phyloP scores from a whole-genome alignment of 1,139 yeast species.

The Tardiomyces blankii region DNA sequence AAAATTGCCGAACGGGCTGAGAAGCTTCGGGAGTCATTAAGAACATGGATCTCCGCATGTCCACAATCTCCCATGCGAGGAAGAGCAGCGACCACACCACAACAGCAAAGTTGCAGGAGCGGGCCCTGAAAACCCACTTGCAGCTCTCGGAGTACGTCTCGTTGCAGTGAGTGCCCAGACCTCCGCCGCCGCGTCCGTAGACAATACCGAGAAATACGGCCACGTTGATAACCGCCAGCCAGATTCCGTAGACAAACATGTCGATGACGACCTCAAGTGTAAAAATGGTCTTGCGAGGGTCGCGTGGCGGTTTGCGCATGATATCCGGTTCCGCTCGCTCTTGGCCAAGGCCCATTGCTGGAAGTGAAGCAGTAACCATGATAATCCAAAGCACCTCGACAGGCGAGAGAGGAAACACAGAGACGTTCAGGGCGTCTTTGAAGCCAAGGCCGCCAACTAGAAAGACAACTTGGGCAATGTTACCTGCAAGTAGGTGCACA shows the following conservation, averaged over 20 bases:
- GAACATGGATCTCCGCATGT: conserved; percentile 63
- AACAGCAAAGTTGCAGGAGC: conserved; percentile 72
- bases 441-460: conserved; percentile 65
- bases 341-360: conserved; percentile 80
- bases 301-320: conserved; percentile 54
- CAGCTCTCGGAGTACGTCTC: conserved; percentile 37
- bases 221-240: conserved; percentile 68
- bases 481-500: conserved; percentile 66
- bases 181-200: conserved; percentile 51
- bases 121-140: conserved; percentile 58
- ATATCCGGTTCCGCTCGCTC: conserved; percentile 58
- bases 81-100: conserved; percentile 88
- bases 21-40: conserved; percentile 61
- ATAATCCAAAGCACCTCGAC: conserved; percentile 75
- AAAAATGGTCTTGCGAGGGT: conserved; percentile 47
- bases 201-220: conserved; percentile 55
- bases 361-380: conserved; percentile 70
- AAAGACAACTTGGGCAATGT: conserved; percentile 67
- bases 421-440: conserved; percentile 43
- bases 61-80: conserved; percentile 86
- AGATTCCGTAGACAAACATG: conserved; percentile 62
- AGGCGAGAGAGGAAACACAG: conserved; percentile 71
- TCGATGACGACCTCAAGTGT: conserved; percentile 63
- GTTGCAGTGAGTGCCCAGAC: conserved; percentile 61
- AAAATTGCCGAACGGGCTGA: conserved; percentile 33